Base-by-base conservation (phyloP, 768 basidiomycete species). In the Lentinula detonsa region DNA sequence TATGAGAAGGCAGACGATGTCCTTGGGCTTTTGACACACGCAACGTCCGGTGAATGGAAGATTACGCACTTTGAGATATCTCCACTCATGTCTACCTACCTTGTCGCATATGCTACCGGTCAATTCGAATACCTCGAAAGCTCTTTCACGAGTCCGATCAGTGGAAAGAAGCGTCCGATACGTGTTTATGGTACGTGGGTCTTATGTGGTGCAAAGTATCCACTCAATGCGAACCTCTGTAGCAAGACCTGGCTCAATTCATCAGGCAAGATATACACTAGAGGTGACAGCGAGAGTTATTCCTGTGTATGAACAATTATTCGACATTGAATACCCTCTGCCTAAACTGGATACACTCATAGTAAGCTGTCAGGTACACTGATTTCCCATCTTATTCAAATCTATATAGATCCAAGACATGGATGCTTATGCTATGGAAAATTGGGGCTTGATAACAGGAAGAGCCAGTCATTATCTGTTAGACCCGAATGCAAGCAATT, bases 331-430 rank as follows among this genome's bases (percentile, higher is more conserved):
- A 61, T 98, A 88, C 71, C 93, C 95, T 23, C 81, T 98, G 31
- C 93, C 94, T 5, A 98, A 98, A 77, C 81, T 98, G 48, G 96
- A 98, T 69, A 95, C 95, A 2, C 80, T 98, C 13, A 91, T 93
- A 60, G 88, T 86, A 70, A 61, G 85, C 73, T 21, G 18, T 21
- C 34, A 15, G 57, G 21, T 61, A 42, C 34, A 35, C 15, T 46
- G 35, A 43, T 51, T 35, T 59, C 60, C 57, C 23, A 61, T 35
- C 49, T 46, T 60, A 35, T 37, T 59, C 40, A 43, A n/a, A 35
- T 15, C 18, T 23, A 9, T 34, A 28, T n/a, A 33, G 39, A 57
- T 28, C 16, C 33, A 35, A 57, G 57, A 45, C 23, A 45, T 50
- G 28, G 57, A 49, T 56, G n/a, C 65, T 78, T 84, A 87, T 61